Base-by-base conservation (phyloP, 371 early-diverging fungal genomes). In the Lichtheimia hyalospora region DNA sequence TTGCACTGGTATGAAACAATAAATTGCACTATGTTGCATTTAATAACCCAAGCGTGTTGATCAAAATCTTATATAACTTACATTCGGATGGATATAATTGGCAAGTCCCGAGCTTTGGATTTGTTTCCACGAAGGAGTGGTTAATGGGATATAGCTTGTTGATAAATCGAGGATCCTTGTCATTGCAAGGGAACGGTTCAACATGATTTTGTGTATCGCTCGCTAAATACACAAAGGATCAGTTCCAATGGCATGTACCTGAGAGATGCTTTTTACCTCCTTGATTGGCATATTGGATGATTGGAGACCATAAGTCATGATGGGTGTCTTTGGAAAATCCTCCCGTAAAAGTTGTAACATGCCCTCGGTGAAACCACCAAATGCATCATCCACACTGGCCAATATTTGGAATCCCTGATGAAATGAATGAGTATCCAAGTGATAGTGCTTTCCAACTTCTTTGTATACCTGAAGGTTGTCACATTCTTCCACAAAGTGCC, bases 401-500 rank as follows among this genome's bases (percentile, higher is more conserved):
- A 94, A 24, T 0, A 93, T 66, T 72, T 94, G 92, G 60, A 95
- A 92, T 0, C 94, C 94, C 77, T 90, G 20, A 25, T n/a, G 57
- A 10, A 39, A 24, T 34, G 2, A 34, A 10, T 34, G 10, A 18
- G 7, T 24, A 24, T 51, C 18, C 13, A 4, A 5, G 5, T 51
- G 21, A 15, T 10, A 18, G n/a, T 34, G 34, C 34, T 34, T 8
- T 34, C n/a, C n/a, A n/a, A n/a, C 27, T 2, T 7, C 3, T 28
- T 28, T 7, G 3, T 20, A 28, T 66, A 77, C 84, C 70, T 92
- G 95, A 34, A 93, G 67, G 15, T 77, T 74, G 66, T 96, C 96
- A 62, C 93, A 91, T 60, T 91, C 94, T 69, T 96, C 96, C 1
- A 85, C 83, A 69, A 92, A 90, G 44, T 75, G 75, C 5, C 96